Evolutionary conservation across 2,329 filamentous ascomycete species (phyloP).

Genomic region (Penicillium sp.): DNA sequence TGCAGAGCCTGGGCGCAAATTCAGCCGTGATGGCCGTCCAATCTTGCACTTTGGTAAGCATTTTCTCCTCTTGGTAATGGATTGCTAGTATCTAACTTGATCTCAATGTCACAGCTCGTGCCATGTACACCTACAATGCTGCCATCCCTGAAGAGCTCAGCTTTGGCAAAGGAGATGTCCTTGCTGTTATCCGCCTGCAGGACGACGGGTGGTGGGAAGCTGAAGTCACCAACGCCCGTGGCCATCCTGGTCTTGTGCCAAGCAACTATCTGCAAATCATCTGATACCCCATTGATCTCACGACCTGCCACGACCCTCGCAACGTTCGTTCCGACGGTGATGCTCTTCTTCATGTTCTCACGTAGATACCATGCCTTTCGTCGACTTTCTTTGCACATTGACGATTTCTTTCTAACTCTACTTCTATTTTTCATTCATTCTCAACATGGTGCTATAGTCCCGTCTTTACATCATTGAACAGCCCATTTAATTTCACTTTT

Average conservation of each 20-base stretch:
- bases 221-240: conserved; percentile 66
- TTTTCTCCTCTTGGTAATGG: not conserved
- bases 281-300: conserved; percentile 28
- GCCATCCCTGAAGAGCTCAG: conserved; percentile 93
- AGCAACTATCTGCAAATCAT: conserved; percentile 66
- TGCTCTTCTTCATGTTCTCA: conserved; percentile 15
- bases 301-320: conserved; percentile 25
- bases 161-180: conserved; percentile 86
- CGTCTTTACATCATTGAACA: conserved; percentile 4
- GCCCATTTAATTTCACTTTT: conserved; percentile 10
- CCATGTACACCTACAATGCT: conserved; percentile 89
- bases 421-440: conserved; percentile 7
- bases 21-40: conserved; percentile 78
- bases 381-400: conserved; percentile 20
- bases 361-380: conserved; percentile 23
- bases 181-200: conserved; percentile 84
- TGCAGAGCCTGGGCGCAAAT: conserved; percentile 64
- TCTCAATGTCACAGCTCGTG: conserved; percentile 63
- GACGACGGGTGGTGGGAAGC: conserved; percentile 99
- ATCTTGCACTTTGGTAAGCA: conserved; percentile 90
- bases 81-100: conserved; percentile 16
- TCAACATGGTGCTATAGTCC: not conserved
- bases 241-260: conserved; percentile 58
- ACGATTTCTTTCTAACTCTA: conserved; percentile 10
- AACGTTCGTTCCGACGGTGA: conserved; percentile 21